A percentile compares a stretch with the other conserved stretches of the same genome.
phyloP scores from a whole-genome alignment of 371 early-diverging fungal genomes.

The Apophysomyces variabilis region DNA sequence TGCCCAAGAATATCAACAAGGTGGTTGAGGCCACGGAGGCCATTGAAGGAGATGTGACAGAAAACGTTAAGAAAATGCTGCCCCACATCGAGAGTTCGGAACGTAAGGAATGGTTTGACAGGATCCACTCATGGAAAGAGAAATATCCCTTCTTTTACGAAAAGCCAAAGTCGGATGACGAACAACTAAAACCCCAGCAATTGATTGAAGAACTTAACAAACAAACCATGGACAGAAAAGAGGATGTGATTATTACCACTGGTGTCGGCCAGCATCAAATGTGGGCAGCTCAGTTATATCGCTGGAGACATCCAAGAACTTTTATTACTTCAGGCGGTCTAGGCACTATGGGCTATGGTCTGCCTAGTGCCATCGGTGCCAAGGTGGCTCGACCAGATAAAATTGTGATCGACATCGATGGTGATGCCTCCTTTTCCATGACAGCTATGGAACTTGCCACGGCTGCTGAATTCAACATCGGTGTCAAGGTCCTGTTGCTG shows the following conservation, averaged over 20 bases:
- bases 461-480: slow-evolving; percentile 94
- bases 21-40: slow-evolving; percentile 88
- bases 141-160: slow-evolving; percentile 90
- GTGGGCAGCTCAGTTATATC: slow-evolving; percentile 91
- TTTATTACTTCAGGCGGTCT: slow-evolving; percentile 95
- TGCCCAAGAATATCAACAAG: slow-evolving; percentile 99
- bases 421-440: slow-evolving; percentile 98
- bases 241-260: slow-evolving; percentile 92
- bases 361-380: slow-evolving; percentile 95
- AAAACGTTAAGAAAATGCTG: slow-evolving; percentile 79
- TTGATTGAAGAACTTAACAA: slow-evolving; percentile 89
- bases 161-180: slow-evolving; percentile 37
- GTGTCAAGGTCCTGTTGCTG: slow-evolving; percentile 92
- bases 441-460: slow-evolving; percentile 97
- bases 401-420: slow-evolving; percentile 95
- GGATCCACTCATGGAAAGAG: slow-evolving; percentile 83
- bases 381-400: slow-evolving; percentile 93
- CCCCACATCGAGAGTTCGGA: slow-evolving; percentile 73
- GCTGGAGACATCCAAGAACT: slow-evolving; percentile 90
- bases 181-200: slow-evolving; percentile 87
- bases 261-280: slow-evolving; percentile 99
- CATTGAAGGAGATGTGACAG: slow-evolving; percentile 93
- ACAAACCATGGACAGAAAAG: slow-evolving; percentile 81
- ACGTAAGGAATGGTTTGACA: slow-evolving; percentile 84
- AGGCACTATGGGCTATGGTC: slow-evolving; percentile 98